Conservation (phyloP, 805 yeast genomes). For the Nakazawaea wickerhamii region DNA sequence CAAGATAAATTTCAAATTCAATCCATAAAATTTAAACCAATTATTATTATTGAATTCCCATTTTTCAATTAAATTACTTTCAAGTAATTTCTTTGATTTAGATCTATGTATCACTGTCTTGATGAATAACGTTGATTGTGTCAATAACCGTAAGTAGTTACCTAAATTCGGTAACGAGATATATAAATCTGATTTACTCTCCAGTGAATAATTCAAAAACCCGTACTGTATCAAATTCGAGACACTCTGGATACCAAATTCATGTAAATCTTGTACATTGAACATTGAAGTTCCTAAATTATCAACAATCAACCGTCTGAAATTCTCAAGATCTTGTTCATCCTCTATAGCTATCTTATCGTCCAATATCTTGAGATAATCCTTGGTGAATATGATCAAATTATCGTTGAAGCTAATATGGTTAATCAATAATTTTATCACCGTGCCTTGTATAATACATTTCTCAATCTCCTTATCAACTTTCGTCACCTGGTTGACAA, state of each 20-base stretch:
- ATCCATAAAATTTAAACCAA: constrained; percentile 45
- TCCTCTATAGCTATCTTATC: background rate
- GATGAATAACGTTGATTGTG: constrained; percentile 41
- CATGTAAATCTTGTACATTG: constrained; percentile 18
- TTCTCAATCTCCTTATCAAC: constrained; percentile 42
- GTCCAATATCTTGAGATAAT: constrained; percentile 17
- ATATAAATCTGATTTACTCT: constrained; percentile 32
- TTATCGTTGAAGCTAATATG: constrained; percentile 41
- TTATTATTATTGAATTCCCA: constrained; percentile 42
- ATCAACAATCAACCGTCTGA: constrained; percentile 16
- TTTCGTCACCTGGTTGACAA: constrained; percentile 40
- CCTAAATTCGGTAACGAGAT: constrained; percentile 49
- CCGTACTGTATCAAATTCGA: constrained; percentile 34
- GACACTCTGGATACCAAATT: constrained; percentile 20
- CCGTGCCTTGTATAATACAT: constrained; percentile 28
- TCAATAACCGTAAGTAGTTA: constrained; percentile 37
- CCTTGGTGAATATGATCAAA: constrained; percentile 26
- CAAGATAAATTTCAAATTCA: constrained; percentile 43
- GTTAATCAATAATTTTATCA: constrained; percentile 30
- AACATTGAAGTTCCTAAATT: constrained; percentile 22
- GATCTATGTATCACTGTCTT: constrained; percentile 26
- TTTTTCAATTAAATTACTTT: constrained; percentile 34
- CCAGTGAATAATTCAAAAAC: constrained; percentile 37
- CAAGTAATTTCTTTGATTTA: constrained; percentile 38
- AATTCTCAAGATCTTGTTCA: constrained; percentile 17